Evolutionary conservation across 2,329 filamentous ascomycete genomes (phyloP), one percentile per base, ranked within the genome.

Genomic region (Sarocladium brachiariae): DNA sequence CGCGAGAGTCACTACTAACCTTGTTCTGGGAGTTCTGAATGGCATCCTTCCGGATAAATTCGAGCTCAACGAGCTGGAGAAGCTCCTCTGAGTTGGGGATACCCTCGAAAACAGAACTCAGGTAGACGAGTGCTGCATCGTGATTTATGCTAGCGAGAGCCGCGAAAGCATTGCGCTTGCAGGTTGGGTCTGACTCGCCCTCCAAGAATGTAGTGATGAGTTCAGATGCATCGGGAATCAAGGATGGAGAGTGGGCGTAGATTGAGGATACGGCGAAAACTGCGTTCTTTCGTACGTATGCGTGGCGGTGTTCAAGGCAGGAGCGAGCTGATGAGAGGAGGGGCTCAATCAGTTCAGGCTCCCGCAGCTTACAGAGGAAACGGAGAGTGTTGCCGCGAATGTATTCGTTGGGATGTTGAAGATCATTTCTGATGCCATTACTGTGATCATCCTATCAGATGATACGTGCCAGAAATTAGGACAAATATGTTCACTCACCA

Each of bases 31-130:
- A 77, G 68, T 97, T 97, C 61, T 92, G 85, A 39, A 95, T 77
- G n/a, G 93, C 91, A 75, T 99, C 93, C 68, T 95, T 97, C 61
- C 93, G 83, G 61, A 99, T 96, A 66, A 99, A 99, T 67, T 97
- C 93, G 18, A 99, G 78, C 69, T 97, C 90, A 5, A 91, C 90
- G 56, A 99, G 77, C 65, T 97, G 91, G 54, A 97, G 74, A 53
- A 99, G 77, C 67, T 97, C 93, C 65, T 96, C 92, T 52, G 92
- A 88, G 63, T 96, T 96, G 31, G 90, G 86, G 49, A 99, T 90
- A 11, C 89, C 87, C 59, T 97, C 93, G 58, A 99, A 96, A 2
- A 95, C 87, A 27, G 82, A 81, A 68, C 86, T 91, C 39, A 99
- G 74, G 65, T 95, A 97, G 59, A 87, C 80, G 34, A 97, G 74